Percentiles rank a stretch among this genome's conserved stretches.
These are phyloP conservation scores for Aspergillus ostianus DNA, from an alignment of 495 filamentous ascomycete species.

Conservation along the genomic window DNA sequence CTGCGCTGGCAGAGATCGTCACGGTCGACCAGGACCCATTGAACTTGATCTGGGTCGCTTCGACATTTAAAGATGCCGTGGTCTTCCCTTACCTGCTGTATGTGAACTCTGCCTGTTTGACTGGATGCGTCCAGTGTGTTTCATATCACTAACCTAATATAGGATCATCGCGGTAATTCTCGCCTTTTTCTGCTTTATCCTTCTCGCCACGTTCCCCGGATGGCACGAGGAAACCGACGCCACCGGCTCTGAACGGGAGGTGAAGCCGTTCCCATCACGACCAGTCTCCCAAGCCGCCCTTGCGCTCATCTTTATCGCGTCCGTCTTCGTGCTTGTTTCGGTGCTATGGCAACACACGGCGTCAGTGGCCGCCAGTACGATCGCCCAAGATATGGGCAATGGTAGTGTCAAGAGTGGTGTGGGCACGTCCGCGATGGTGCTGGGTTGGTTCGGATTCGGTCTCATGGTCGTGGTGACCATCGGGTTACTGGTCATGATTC, in stretches of 20 bases:
- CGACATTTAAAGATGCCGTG: constrained; percentile 69
- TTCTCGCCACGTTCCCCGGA: constrained; percentile 69
- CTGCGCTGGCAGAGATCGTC: constrained; percentile 60
- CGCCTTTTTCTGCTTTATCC: constrained; percentile 66
- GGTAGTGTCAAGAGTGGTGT: constrained; percentile 86
- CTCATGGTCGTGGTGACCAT: constrained; percentile 91
- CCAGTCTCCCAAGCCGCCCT: constrained; percentile 66
- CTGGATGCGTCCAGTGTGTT: not conserved
- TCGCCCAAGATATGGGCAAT: constrained; percentile 94
- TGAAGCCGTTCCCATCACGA: constrained; percentile 68
- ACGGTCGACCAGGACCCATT: constrained; percentile 66
- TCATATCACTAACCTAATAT: constrained; percentile 14
- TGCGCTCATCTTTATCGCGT: constrained; percentile 64
- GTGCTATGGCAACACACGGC: constrained; percentile 84
- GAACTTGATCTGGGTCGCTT: constrained; percentile 70
- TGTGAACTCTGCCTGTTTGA: constrained; percentile 23
- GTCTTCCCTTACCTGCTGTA: constrained; percentile 70
- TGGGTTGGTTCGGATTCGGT: constrained; percentile 96
- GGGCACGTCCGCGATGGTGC: constrained; percentile 87
- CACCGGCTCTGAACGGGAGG: constrained; percentile 54
- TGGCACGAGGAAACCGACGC: constrained; percentile 66
- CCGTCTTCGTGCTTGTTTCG: constrained; percentile 68
- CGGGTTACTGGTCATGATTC: constrained; percentile 90
- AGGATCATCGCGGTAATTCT: constrained; percentile 71
- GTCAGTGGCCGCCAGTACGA: constrained; percentile 86